These are phyloP conservation scores for Fragaria vesca DNA, from an alignment of 306 rosid species.

Conservation along the genomic window DNA sequence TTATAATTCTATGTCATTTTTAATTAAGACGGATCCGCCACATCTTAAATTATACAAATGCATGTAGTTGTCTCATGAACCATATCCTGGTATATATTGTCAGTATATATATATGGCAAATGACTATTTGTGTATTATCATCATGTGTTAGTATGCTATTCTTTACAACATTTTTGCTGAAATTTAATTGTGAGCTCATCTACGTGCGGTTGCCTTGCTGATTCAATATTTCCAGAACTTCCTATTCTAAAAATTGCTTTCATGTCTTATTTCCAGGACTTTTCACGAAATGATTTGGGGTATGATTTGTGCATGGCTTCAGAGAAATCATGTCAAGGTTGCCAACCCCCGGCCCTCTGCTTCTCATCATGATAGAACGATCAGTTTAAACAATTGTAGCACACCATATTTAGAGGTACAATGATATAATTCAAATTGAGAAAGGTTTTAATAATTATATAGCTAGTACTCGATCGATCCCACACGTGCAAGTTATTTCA, in stretches of 20 bases:
- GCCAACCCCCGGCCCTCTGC: not conserved
- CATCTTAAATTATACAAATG: no score
- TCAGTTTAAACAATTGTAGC: conserved; percentile 19
- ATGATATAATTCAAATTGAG: conserved; percentile 1
- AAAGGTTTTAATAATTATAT: conserved; percentile 21
- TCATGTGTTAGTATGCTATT: no score
- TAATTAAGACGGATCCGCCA: no score
- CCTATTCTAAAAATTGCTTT: not conserved
- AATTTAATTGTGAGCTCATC: not conserved
- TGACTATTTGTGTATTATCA: no score
- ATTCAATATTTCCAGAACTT: not conserved
- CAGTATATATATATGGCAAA: no score
- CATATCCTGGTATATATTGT: no score
- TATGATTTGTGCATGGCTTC: conserved; percentile 18
- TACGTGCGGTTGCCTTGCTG: not conserved
- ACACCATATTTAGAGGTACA: conserved; percentile 17
- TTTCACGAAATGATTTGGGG: conserved; percentile 17
- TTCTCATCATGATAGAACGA: conserved; percentile 13
- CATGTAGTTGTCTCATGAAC: no score
- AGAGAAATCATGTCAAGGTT: conserved; percentile 13
- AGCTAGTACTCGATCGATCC: not conserved
- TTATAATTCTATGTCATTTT: no score
- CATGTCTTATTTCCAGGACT: conserved; percentile 7
- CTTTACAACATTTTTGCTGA: not conserved
- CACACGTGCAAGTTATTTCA: not conserved